Base-by-base conservation (phyloP, 805 yeast genomes). In the Torulaspora maleeae region DNA sequence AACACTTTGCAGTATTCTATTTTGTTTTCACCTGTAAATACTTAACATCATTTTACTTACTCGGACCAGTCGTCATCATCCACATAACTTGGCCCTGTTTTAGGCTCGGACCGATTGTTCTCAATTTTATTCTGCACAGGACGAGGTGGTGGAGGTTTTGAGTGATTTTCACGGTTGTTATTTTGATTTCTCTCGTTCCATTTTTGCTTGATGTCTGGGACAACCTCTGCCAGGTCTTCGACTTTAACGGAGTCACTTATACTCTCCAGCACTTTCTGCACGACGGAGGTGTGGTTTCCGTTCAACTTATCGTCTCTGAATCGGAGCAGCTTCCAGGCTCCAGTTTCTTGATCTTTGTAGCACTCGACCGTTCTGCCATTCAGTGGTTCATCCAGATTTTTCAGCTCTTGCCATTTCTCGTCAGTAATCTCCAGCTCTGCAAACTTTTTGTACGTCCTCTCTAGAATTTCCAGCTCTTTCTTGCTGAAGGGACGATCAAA, bases 251-350 rank as follows among this genome's bases (percentile, higher is more conserved):
- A 83, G 64, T 91, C 98, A 50, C 80, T 79, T 33, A 93, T 93
- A 60, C 95, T 83, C 51, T 81, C 79, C 36, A 91, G 67, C 27
- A 93, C 89, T 60, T 85, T 91, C 49, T 80, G 80, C 5, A 90
- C 96, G 19, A 86, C 89, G 10, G 80, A 72, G 12, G 80, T 66
- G 64, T 88, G 95, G 64, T 93, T 93, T 7, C 95, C 98, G 59
- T 86, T 83, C 13, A 77, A 66, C 61, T 93, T 93, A 66, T 93
- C 99, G 68, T 93, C 96, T 61, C 99, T 76, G 65, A 91, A 93
- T 49, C 99, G 74, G 46, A 91, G 64, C 71, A 86, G 74, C 48
- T 79, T 79, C 99, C 99, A 93, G 37, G 75, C 77, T 3, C 83
- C 83, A 16, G 67, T 67, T 38, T 75, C 74, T 19, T 70, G 69